These are phyloP conservation scores for Fusarium miscanthi DNA, from an alignment of 2,329 filamentous ascomycete genomes.

Conservation along the genomic window DNA sequence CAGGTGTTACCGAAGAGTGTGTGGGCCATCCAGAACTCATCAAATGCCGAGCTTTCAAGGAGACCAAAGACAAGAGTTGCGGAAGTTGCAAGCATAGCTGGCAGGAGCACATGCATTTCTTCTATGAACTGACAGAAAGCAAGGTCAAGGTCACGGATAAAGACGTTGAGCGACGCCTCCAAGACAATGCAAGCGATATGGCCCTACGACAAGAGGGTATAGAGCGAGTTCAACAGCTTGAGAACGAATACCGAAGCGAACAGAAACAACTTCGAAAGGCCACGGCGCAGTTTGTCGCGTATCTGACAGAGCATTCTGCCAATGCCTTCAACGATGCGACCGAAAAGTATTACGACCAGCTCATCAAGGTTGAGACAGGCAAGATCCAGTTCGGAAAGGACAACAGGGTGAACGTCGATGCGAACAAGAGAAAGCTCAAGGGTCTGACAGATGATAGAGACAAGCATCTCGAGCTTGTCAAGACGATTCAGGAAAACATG, in stretches of 20 bases:
- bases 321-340: conserved; percentile 16
- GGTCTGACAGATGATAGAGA: conserved; percentile 10
- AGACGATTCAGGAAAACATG: conserved; percentile 25
- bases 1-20: conserved; percentile 3
- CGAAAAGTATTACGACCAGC: conserved; percentile 3
- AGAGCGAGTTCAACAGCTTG: not conserved
- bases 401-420: not conserved
- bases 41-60: conserved; percentile 3
- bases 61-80: not conserved
- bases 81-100: conserved; percentile 8
- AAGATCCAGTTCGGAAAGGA: conserved; percentile 9
- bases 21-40: not conserved
- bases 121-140: conserved; percentile 6
- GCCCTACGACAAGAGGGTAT: conserved; percentile 3
- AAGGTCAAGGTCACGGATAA: conserved; percentile 9
- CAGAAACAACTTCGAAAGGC: not conserved
- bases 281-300: conserved; percentile 9
- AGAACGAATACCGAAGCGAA: conserved; percentile 8
- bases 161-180: conserved; percentile 4
- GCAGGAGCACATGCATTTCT: conserved; percentile 26
- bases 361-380: conserved; percentile 3
- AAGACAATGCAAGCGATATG: conserved; percentile 3
- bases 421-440: conserved; percentile 9
- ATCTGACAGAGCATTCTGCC: conserved; percentile 12
- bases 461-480: conserved; percentile 19